Evolutionary conservation across 2,329 filamentous ascomycete species (phyloP).

Genomic region (Metarhizium sp.): DNA sequence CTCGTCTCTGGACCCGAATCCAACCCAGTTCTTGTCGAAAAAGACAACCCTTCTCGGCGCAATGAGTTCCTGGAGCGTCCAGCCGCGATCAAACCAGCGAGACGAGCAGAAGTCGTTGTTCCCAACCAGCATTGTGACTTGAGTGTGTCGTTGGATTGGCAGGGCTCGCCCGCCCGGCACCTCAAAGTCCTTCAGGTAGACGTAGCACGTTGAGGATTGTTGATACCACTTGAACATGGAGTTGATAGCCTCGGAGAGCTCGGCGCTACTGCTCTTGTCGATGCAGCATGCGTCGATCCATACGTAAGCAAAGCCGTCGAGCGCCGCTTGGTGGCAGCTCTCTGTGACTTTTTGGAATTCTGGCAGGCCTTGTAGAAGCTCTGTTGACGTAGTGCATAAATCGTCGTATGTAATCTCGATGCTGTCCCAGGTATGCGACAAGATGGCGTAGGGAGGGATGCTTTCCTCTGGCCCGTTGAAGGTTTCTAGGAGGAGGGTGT

Average conservation of each 20-base stretch:
- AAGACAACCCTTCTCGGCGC: no score
- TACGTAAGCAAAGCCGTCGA: no score
- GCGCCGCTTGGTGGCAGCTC: no score
- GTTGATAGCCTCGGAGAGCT: no score
- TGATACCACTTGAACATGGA: no score
- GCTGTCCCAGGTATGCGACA: conserved; percentile 20
- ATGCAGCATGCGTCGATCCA: no score
- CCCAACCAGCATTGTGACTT: background rate
- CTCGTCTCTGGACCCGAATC: no score
- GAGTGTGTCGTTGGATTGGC: background rate
- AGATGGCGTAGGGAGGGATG: conserved; percentile 17
- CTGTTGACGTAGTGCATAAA: conserved; percentile 1
- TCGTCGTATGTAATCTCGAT: conserved; percentile 18
- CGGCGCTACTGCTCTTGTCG: no score
- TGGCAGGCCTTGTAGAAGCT: background rate
- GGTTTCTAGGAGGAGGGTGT: background rate
- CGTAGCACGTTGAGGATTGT: no score
- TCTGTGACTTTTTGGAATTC: conserved; percentile 14
- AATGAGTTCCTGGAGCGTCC: conserved; percentile 1
- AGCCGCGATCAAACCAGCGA: conserved; percentile 15
- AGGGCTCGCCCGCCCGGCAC: background rate
- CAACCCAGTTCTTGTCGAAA: no score
- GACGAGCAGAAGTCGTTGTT: conserved; percentile 7
- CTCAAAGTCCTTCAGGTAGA: no score
- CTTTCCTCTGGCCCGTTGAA: conserved; percentile 3